A percentile compares a stretch with the other conserved stretches of the same genome.
phyloP scores from a whole-genome alignment of 306 rosid species.

The Inga laurina region DNA sequence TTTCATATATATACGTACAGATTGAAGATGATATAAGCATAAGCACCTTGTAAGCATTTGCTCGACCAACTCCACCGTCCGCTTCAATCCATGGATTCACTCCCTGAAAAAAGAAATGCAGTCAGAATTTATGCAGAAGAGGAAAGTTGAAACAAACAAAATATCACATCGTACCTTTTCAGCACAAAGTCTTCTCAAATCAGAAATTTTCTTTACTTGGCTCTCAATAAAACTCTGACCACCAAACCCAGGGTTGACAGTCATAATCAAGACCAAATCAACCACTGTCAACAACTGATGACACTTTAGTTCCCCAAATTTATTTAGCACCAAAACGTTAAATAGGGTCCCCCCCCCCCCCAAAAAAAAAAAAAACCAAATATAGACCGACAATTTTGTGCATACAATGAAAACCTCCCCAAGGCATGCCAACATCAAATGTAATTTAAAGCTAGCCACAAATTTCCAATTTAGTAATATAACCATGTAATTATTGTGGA shows the following conservation, averaged over 20 bases:
- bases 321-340: neutral
- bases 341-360: neutral
- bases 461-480: no score
- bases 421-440: neutral
- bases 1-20: conserved; percentile 18
- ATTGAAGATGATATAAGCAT: conserved; percentile 26
- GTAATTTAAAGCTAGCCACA: neutral
- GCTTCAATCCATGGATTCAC: conserved; percentile 99
- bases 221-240: conserved; percentile 99
- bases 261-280: conserved; percentile 97
- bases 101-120: conserved; percentile 55
- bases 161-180: conserved; percentile 69
- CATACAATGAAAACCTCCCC: no score
- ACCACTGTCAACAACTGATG: conserved; percentile 61
- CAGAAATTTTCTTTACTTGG: conserved; percentile 99
- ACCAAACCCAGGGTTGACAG: conserved; percentile 98
- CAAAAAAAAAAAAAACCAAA: no score
- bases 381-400: no score
- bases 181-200: conserved; percentile 82
- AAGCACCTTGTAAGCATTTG: conserved; percentile 90
- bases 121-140: conserved; percentile 19
- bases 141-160: neutral
- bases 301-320: neutral
- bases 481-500: neutral
- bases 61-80: conserved; percentile 91